Base-by-base conservation (phyloP, 352 stramenopile species). In the Phytopythium boreale region DNA sequence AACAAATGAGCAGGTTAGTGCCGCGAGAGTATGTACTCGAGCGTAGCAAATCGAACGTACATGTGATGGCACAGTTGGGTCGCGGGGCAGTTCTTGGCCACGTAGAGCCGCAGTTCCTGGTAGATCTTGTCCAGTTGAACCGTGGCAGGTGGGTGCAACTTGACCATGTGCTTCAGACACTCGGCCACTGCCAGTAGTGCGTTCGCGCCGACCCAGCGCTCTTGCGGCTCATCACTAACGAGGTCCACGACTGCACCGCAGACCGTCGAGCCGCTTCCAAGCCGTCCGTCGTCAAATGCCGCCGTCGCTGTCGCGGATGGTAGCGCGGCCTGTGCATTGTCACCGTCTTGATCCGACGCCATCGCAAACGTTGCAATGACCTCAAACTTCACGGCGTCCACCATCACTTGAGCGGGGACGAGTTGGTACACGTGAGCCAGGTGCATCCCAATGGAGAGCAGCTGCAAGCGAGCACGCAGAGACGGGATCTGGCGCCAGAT, bases 371-470 rank as follows among this genome's bases (percentile, higher is more conserved):
- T 62, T 2, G 41, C 56, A 24, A 29, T 17, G 37, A 70, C 66
- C 31, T 90, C 80, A 46, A 65, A 72, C 10, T 61, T 62, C 19
- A 92, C 49, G 7, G 80, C 69, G 58, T 87, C 79, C 39, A 79
- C 27, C 0, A 92, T 62, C 3, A 59, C 56, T n/a, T 82, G 64
- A 4, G 75, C 64, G 19, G 79, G 62, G 11, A 82, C 56, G 17
- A 79, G 63, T 3, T 80, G 66, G 24, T 79, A 75, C 47, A 47
- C 61, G 0, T 62, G 52, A 22, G 75, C 58, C 26, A 90, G 68
- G 31, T 79, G 76, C 37, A 90, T 69, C 11, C 70, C 80, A 50
- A 92, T 66, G 65, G 70, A 81, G 37, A 92, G 59, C 15, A 90
- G 75, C 66, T 90, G 84, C 9, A 89, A 61, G 1, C 84, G 76